Base-by-base conservation (phyloP, 768 basidiomycete species). In the Lyophyllum decastes region DNA sequence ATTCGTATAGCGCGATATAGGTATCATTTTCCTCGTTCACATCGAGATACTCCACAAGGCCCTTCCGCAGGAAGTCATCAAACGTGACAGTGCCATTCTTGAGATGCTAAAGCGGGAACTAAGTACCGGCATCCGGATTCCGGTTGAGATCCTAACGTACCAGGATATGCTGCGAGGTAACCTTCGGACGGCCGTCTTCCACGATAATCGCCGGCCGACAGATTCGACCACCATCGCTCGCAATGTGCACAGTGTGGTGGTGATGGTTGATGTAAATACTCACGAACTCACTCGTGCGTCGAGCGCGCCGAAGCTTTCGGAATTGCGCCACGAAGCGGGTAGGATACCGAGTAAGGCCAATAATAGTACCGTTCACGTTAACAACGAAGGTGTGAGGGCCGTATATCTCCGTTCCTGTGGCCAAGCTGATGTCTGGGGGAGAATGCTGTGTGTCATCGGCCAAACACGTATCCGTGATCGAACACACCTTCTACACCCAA, bases 1-100 rank as follows among this genome's bases (percentile, higher is more conserved):
- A 75, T 73, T 99, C 97, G 73, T 97, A 95, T 45, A 98, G 81
- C 1, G 97, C 95, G 63, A 99, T 96, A 71, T 89, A 89, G 19
- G 95, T 89, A 73, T 98, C 97, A 70, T 98, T 98, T 74, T 99
- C 97, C 74, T 99, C 97, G 70, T 99, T 99, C 53, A 98, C 95
- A 70, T 98, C 97, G 40, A 98, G 86, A 69, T 99, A 99, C 71
- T 99, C 97, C 58, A 98, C 94, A 14, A 99, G 82, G 27, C 97
- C 97, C 61, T 87, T 87, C 46, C 83, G 82, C 21, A 99, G 79
- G 75, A 99, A 98, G 70, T 95, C 94, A 70, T 99, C 96, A 68
- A 99, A 99, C 4, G 86, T 85, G 43, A 92, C 81, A 49, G 75
- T 73, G 33, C 86, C 89, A 64, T 85, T 83, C 70, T 95, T 95